Evolutionary conservation across 768 basidiomycete species (phyloP), one percentile per base, ranked within the genome.

Genomic region (Lyophyllum atratum): DNA sequence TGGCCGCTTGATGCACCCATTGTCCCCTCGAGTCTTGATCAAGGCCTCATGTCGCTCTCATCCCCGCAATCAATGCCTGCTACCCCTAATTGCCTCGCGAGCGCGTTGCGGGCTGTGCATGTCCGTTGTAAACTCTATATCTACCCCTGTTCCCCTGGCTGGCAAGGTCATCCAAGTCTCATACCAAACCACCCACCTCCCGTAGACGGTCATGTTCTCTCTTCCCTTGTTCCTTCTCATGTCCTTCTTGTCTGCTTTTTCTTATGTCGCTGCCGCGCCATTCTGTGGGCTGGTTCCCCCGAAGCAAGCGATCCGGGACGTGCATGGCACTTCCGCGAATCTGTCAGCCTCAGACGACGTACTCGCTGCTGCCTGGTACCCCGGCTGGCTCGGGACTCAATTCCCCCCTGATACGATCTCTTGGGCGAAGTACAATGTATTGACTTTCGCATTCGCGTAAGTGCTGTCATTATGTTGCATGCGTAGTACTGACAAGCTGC

Each of bases 291-390:
- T 75, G 48, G 66, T 70, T 34, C 71, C 72, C 12, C 74, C 70
- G 5, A 64, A 50, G 56, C 54, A 56, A 25, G 44, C 17, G 14
- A 34, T 37, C 4, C 52, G 43, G 37, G 33, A 25, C 12, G 52
- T 42, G 21, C 21, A 34, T 25, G 44, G 34, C 12, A 25, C 52
- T 15, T 34, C 59, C 22, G 42, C 54, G 19, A 53, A 46, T 25
- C 52, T 45, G 39, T 44, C 54, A 25, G 47, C 65, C 5, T 49
- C 59, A 12, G 68, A 64, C 4, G 72, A 74, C 29, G 73, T 76
- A n/a, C 60, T 85, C 17, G 76, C 82, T 3, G 71, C 81, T 29
- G 78, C 79, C 1, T 87, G 84, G 83, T 84, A 80, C 60, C 74
- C 85, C 17, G 77, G 76, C n/a, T 85, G 82, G 82, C 72, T 79